Base-by-base conservation (phyloP, 345 rosid genomes). In the Aegle marmelos region DNA sequence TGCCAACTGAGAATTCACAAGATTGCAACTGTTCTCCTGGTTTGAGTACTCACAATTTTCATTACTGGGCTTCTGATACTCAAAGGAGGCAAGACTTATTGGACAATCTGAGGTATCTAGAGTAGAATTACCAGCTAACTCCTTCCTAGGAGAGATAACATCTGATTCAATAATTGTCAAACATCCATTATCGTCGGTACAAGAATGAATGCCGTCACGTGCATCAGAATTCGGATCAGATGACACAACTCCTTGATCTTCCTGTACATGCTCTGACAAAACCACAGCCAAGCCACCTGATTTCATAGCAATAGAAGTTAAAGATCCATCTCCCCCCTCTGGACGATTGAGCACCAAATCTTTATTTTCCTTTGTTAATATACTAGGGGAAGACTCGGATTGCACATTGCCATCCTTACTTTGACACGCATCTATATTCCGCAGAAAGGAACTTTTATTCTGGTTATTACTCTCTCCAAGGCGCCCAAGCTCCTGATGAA, bases 391-490 rank as follows among this genome's bases (percentile, higher is more conserved):
- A 39, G 79, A 80, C 74, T 82, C 88, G 53, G 79, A 75, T 73
- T 80, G 76, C 54, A 39, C 68, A 79, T 70, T 69, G 33, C 11
- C 80, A 79, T 84, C 88, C 56, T 68, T 78, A 60, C 79, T 80
- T 85, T 85, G 59, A 62, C 69, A 82, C 72, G 83, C 68, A 76
- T 82, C 80, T 61, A 61, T 16, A 71, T 61, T 79, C 58, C 56
- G 69, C 63, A 80, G 63, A 78, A 62, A 71, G 41, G 87, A 82
- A 74, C 66, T 76, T 72, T 74, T 84, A 78, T 78, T 82, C 70
- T 79, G 90, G 71, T 82, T 82, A 79, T 84, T 80, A 87, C 88
- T 73, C 74, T 89, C 87, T 72, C 87, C 85, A 70, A 76, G 79
- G 76, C 64, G 70, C 60, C 84, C 87, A 80, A 80, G 75, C 77